These are phyloP conservation scores for Pseudohyphozyma bogoriensis DNA, from an alignment of 768 basidiomycete species.

Conservation along the genomic window DNA sequence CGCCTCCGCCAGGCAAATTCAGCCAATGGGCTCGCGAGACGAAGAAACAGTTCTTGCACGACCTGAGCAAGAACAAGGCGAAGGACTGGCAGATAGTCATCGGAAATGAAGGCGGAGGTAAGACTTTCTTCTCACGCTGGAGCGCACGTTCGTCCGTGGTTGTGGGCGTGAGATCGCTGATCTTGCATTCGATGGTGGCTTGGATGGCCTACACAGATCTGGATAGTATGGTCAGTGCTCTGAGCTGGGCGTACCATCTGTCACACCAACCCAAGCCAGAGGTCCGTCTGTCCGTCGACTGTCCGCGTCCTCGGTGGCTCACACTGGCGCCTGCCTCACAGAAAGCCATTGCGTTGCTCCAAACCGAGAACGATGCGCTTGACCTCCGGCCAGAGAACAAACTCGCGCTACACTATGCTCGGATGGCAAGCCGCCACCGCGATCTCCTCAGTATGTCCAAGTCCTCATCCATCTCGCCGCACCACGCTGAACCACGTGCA, in stretches of 20 bases:
- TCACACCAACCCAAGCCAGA: conserved; percentile 1
- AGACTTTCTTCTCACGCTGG: not conserved
- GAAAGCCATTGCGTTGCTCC: conserved; percentile 22
- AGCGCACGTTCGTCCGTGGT: not conserved
- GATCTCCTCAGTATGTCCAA: conserved; percentile 21
- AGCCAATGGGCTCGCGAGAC: not conserved
- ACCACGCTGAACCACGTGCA: not conserved
- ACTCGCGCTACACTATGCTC: conserved; percentile 13
- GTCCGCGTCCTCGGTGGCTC: not conserved
- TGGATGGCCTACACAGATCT: not conserved
- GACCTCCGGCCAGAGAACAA: conserved; percentile 25
- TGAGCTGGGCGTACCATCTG: conserved; percentile 11
- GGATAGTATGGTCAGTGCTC: conserved; percentile 13
- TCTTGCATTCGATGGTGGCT: not conserved
- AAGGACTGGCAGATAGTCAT: conserved; percentile 12
- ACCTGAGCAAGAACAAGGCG: not conserved
- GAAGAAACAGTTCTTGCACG: not conserved
- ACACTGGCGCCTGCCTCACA: not conserved
- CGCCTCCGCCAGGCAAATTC: too few relatives aligned
- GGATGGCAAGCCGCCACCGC: conserved; percentile 18
- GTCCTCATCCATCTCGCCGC: not conserved
- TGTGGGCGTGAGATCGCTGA: not conserved
- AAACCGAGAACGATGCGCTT: conserved; percentile 27
- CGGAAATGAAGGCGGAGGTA: conserved; percentile 23
- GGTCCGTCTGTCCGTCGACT: not conserved